Conservation (phyloP, 164 flowering plant genomes). For the Dillenia turbinata region DNA sequence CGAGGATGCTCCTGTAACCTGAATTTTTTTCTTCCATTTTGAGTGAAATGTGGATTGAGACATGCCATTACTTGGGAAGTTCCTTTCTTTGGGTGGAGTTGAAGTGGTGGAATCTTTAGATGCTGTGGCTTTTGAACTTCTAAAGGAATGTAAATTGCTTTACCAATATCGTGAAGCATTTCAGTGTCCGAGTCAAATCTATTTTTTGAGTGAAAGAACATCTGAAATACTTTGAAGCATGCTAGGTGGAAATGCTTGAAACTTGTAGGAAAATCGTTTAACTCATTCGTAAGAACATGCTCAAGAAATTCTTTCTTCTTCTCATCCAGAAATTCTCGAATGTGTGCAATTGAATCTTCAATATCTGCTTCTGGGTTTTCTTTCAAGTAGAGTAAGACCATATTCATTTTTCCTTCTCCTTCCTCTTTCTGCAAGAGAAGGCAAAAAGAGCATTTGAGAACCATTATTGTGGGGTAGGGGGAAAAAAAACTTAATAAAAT, state of each 20-base stretch:
- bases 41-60: too few relatives aligned
- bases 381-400: constrained; percentile 18
- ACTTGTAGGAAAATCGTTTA: constrained; percentile 12
- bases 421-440: constrained; percentile 27
- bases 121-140: neutral
- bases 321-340: constrained; percentile 13
- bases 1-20: too few relatives aligned
- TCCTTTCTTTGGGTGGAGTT: too few relatives aligned
- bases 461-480: neutral
- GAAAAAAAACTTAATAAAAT: neutral
- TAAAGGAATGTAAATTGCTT: constrained; percentile 26
- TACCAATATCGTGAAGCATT: constrained; percentile 25
- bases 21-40: too few relatives aligned
- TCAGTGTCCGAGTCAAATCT: constrained; percentile 21
- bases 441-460: neutral
- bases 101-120: too few relatives aligned
- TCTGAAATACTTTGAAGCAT: constrained; percentile 27
- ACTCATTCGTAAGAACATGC: constrained; percentile 21
- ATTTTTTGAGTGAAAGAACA: constrained; percentile 35
- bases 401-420: constrained; percentile 26
- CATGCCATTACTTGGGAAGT: too few relatives aligned
- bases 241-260: constrained; percentile 23
- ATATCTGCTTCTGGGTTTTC: constrained; percentile 26
- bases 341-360: constrained; percentile 23
- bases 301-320: constrained; percentile 23